Conservation (phyloP, 441 rosid genomes). For the Theobroma grandiflorum region DNA sequence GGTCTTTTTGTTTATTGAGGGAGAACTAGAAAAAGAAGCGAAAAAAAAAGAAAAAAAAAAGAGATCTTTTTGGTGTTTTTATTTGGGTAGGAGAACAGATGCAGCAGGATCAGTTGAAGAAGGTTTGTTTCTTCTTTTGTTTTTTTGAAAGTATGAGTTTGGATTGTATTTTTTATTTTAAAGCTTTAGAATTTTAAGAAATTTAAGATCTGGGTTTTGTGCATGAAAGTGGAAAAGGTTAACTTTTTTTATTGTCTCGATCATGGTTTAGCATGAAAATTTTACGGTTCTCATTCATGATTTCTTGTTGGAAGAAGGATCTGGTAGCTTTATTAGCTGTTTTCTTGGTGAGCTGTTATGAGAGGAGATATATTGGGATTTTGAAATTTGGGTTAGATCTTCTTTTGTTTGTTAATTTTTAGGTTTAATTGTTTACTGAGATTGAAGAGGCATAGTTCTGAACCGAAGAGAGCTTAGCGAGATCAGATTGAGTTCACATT, state of each 20-base stretch:
- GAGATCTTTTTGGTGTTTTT: slow-evolving; percentile 15
- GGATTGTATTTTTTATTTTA: background rate
- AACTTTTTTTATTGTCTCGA: background rate
- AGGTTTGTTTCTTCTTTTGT: slow-evolving; percentile 47
- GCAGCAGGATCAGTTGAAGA: slow-evolving; percentile 69
- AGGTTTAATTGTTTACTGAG: no score
- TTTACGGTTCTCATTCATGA: background rate
- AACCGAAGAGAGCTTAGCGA: no score
- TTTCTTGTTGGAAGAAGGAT: slow-evolving; percentile 6
- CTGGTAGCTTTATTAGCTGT: no score
- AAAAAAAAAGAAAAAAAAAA: slow-evolving; percentile 22
- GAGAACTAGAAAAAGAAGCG: background rate
- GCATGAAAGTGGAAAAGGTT: background rate
- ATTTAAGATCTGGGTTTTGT: background rate
- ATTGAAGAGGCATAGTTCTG: no score
- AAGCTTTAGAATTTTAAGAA: background rate
- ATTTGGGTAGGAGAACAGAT: slow-evolving; percentile 42
- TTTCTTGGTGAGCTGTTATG: no score
- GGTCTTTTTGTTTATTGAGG: slow-evolving; percentile 22
- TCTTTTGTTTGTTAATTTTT: no score
- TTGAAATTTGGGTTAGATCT: no score
- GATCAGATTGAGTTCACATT: slow-evolving; percentile 11
- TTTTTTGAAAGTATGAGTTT: background rate
- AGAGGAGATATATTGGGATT: no score
- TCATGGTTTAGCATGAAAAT: background rate